Base-by-base conservation (phyloP, 805 yeast genomes). In the Middelhovenomyces tepae region DNA sequence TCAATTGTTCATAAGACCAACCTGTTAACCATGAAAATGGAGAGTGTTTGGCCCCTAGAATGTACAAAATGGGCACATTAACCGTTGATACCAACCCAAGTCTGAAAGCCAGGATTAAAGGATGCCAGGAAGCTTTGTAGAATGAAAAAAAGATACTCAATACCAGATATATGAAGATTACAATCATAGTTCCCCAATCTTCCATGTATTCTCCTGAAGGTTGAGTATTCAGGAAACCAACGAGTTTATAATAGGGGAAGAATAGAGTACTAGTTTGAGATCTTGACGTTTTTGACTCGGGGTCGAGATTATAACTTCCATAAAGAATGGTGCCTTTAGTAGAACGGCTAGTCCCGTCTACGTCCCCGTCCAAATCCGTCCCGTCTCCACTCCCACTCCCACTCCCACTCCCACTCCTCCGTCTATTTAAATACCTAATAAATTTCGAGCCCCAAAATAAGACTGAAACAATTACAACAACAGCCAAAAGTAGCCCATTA, bases 1-100 rank as follows among this genome's bases (percentile, higher is more conserved):
- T 65, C 35, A 65, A 48, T 40, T 64, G 64, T 40, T 65, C 71
- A 42, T 65, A 65, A 16, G 65, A 54, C 37, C 65, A 55, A 1
- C 71, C 71, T 0, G 69, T 62, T 11, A 47, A 31, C 18, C 24
- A 34, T 5, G 40, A 32, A 4, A 47, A 22, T 1, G 51, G 51
- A 4, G 42, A 31, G 29, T 42, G 48, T 33, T 47, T 47, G 3
- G 47, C 45, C 2, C 51, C 51, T 7, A 47, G 35, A 13, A 47
- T 41, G 31, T 46, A 47, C 3, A 47, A 26, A n/a, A 47, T 4
- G 4, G 47, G 46, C 18, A 42, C 22, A 31, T 47, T 47, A 27
- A 40, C 31, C 15, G 37, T 36, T 2, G 44, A 29, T 16, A 47
- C 24, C 16, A 42, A 28, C 4, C 51, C 51, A 6, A 46, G 32